A percentile compares a stretch with the other conserved stretches of the same genome.
Evolutionary conservation across 148 eudicot genomes (phyloP).

Genomic region (Vaccinium macrocarpon): DNA sequence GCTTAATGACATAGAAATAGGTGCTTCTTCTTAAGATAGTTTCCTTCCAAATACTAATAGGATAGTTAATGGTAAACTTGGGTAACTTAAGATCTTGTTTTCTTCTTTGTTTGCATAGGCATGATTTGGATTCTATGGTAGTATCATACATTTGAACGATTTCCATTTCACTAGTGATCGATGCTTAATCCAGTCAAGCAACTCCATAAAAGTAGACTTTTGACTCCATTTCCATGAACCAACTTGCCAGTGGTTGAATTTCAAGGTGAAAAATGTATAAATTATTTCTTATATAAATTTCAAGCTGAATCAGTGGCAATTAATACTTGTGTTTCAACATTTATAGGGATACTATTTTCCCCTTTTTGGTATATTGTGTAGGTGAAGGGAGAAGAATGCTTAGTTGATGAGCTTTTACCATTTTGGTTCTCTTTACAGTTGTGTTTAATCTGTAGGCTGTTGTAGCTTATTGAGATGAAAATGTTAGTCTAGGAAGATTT

Average conservation of each 20-base stretch:
- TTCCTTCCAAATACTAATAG: not conserved
- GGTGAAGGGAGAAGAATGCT: not conserved
- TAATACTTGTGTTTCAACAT: not conserved
- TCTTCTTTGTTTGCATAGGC: not conserved
- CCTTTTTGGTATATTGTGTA: not conserved
- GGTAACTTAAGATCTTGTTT: not conserved
- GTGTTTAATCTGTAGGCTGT: not conserved
- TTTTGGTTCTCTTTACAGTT: not conserved
- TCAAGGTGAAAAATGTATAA: not conserved
- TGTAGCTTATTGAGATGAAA: not conserved
- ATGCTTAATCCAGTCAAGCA: not conserved
- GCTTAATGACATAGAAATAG: not conserved
- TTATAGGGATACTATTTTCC: not conserved
- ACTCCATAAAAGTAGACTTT: not conserved
- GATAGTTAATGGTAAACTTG: not conserved
- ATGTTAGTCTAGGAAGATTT: not conserved
- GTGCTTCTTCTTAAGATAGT: not conserved
- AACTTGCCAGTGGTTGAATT: not conserved
- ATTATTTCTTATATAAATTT: no score
- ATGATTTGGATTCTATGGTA: not conserved
- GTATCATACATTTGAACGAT: not conserved
- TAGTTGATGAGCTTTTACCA: not conserved
- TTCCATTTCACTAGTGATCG: not conserved
- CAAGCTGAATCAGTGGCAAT: not conserved
- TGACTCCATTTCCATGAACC: not conserved